These are phyloP conservation scores for Pseudogymnoascus sp. DNA, from an alignment of 2,329 filamentous ascomycete genomes.

Conservation along the genomic window DNA sequence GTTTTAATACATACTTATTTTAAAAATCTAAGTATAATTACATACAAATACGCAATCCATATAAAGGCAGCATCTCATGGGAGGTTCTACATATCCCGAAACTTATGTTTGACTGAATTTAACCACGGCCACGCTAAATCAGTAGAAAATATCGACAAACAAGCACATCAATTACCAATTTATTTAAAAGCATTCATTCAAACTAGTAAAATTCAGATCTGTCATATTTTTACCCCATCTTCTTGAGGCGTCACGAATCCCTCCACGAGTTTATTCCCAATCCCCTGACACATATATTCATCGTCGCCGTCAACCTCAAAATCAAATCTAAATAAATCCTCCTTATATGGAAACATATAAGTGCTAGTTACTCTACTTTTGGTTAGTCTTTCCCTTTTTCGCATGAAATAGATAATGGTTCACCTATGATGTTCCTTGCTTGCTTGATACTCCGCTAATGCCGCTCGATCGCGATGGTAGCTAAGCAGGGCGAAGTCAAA, in stretches of 20 bases:
- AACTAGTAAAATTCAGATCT: neutral
- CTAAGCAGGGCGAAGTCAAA: slow-evolving; percentile 19
- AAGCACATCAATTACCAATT: neutral
- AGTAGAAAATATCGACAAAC: neutral
- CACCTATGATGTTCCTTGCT: slow-evolving; percentile 17
- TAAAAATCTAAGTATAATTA: too few relatives aligned
- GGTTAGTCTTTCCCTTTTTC: slow-evolving; percentile 2
- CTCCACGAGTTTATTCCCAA: neutral
- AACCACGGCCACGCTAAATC: neutral
- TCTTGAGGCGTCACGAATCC: neutral
- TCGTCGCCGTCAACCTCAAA: slow-evolving; percentile 18
- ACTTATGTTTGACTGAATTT: neutral
- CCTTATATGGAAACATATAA: slow-evolving; percentile 18
- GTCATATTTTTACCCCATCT: neutral
- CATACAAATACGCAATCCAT: too few relatives aligned
- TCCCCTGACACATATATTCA: slow-evolving; percentile 13
- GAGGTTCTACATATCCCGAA: too few relatives aligned
- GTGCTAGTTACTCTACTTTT: slow-evolving; percentile 13
- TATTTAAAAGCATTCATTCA: neutral
- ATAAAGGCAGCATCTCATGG: too few relatives aligned
- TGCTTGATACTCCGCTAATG: slow-evolving; percentile 18
- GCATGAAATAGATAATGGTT: slow-evolving; percentile 1
- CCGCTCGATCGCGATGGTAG: slow-evolving; percentile 15
- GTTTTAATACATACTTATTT: too few relatives aligned
- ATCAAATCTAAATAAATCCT: slow-evolving; percentile 19